Evolutionary conservation across 1,284 basidiomycete genomes (phyloP).

Genomic region (Austroboletus niveus): DNA sequence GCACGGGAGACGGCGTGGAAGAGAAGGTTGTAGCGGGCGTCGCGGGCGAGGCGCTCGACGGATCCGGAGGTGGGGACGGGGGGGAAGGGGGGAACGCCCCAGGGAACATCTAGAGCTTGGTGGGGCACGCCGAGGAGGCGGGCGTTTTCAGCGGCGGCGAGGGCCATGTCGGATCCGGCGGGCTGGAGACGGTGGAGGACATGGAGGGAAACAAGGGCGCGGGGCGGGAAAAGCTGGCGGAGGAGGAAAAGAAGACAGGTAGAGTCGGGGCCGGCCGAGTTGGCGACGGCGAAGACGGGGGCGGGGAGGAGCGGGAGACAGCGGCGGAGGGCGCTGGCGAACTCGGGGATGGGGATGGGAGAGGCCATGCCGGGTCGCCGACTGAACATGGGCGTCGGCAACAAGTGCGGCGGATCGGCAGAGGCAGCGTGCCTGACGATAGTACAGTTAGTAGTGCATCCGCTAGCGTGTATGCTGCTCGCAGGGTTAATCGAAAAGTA

Average conservation of each 20-base stretch:
- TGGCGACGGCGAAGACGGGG: slow-evolving; percentile 51
- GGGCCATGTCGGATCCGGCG: slow-evolving; percentile 54
- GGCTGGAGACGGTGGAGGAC: slow-evolving; percentile 67
- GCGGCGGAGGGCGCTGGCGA: slow-evolving; percentile 34
- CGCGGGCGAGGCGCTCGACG: slow-evolving; percentile 57
- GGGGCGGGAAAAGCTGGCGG: slow-evolving; percentile 35
- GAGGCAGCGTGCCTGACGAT: too few relatives aligned
- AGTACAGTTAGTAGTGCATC: too few relatives aligned
- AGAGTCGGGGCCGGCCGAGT: slow-evolving; percentile 79
- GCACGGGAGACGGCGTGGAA: slow-evolving; percentile 46
- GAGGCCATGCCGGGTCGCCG: too few relatives aligned
- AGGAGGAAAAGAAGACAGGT: slow-evolving; percentile 71
- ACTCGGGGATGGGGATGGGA: slow-evolving; percentile 43
- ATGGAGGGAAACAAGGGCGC: slow-evolving; percentile 55
- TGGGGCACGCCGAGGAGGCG: slow-evolving; percentile 46
- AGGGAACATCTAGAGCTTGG: slow-evolving; percentile 47
- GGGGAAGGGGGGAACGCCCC: slow-evolving; percentile 54
- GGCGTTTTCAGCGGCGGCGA: slow-evolving; percentile 44
- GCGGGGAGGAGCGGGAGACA: slow-evolving; percentile 5
- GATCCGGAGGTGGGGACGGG: slow-evolving; percentile 34
- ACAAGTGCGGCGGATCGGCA: too few relatives aligned
- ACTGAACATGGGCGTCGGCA: too few relatives aligned
- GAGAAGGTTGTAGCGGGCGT: slow-evolving; percentile 55
- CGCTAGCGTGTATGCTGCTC: too few relatives aligned
- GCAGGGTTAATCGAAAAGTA: too few relatives aligned